Conservation (phyloP, 78 protist species). For the Diacronema lutheri region DNA sequence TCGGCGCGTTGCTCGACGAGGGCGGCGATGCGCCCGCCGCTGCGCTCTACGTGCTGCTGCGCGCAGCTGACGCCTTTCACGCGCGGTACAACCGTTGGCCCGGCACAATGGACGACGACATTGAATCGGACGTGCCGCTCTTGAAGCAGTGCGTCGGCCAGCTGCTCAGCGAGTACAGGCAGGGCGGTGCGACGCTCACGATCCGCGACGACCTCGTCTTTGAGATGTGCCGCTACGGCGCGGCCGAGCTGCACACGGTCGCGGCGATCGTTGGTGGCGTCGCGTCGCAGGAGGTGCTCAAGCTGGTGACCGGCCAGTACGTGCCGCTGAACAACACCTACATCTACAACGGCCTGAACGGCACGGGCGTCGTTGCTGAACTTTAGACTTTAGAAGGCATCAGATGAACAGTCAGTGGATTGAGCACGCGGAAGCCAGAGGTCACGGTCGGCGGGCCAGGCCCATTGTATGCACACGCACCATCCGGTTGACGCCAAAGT, state of each 20-base stretch:
- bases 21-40: not conserved
- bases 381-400: too few species aligned
- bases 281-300: constrained; percentile 75
- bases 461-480: too few species aligned
- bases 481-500: too few species aligned
- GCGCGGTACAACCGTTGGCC: constrained; percentile 2
- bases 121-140: constrained; percentile 46
- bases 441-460: too few species aligned
- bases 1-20: not conserved
- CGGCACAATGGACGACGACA: not conserved
- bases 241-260: constrained; percentile 70
- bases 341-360: constrained; percentile 71
- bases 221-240: constrained; percentile 76
- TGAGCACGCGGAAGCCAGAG: too few species aligned
- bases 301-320: constrained; percentile 70
- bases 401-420: too few species aligned
- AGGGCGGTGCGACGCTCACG: not conserved
- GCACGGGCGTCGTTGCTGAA: too few species aligned
- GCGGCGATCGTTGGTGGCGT: constrained; percentile 78
- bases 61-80: not conserved
- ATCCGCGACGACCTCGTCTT: constrained; percentile 51
- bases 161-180: not conserved
- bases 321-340: constrained; percentile 76
- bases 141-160: constrained; percentile 11
- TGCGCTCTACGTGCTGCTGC: constrained; percentile 2